Base-by-base conservation (phyloP, 805 yeast genomes). In the Nakazawaea ernobii region DNA sequence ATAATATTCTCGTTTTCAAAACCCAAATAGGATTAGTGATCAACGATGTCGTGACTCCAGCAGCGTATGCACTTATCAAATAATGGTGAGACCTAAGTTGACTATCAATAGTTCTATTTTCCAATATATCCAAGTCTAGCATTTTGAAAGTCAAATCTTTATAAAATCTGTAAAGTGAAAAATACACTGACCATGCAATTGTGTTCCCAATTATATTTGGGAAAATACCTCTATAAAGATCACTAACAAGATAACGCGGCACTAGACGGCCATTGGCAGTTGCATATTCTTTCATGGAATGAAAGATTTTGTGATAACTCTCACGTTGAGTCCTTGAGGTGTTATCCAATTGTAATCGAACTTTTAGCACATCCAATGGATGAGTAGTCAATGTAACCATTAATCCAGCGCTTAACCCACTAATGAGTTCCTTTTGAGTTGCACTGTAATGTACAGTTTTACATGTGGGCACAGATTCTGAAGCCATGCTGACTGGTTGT, bases 11-110 rank as follows among this genome's bases (percentile, higher is more conserved):
- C 0, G 99, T 94, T 63, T 94, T 94, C 15, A 94, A 62, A 1
- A 94, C 96, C 99, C 99, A 92, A 9, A 92, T 76, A 1, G 99
- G 99, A 59, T 90, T 94, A 1, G 99, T 91, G 13, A 86, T 37
- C 0, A 88, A 47, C 1, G 95, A 77, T 0, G 97, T 88, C 5
- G 81, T 57, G 36, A 81, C 58, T 0, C 99, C 99, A 0, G 97
- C 90, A 1, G 73, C 53, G 42, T 80, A 74, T 2, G 90, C 86
- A 42, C 84, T 66, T 3, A 66, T 46, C 28, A 84, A 56, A 61
- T 80, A 79, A 51, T 74, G 70, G 46, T 65, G 61, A 7, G 80
- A 65, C 20, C 65, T 61, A 39, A 76, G 61, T 8, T 59, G 53
- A 4, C 61, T 55, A 49, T 73, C 73, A n/a, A 39, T 46, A 53